phyloP scores from a whole-genome alignment of 257 asterid species.

The Nicotiana paniculata region DNA sequence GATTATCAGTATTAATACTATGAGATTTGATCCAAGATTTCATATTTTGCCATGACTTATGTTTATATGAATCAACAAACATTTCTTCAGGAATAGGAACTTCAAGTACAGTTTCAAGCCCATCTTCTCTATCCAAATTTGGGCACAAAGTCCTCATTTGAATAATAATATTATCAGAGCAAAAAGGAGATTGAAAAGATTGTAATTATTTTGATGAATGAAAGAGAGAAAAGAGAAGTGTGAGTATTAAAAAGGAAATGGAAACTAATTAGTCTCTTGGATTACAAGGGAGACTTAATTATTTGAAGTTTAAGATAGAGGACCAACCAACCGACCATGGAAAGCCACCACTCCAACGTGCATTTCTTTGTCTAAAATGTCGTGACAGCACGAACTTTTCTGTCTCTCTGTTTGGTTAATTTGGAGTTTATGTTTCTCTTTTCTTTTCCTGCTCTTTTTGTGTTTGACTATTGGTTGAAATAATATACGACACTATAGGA shows the following conservation, averaged over 20 bases:
- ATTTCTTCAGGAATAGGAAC: constrained; percentile 68
- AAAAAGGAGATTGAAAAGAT: neutral
- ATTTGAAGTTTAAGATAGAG: neutral
- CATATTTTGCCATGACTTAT: constrained; percentile 20
- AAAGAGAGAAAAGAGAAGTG: neutral
- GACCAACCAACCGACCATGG: neutral
- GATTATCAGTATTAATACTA: neutral
- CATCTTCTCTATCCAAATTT: constrained; percentile 48
- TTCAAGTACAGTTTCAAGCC: constrained; percentile 66
- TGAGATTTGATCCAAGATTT: constrained; percentile 38
- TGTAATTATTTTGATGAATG: neutral
- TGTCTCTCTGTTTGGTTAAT: too few species aligned
- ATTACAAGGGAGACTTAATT: neutral
- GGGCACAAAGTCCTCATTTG: constrained; percentile 60
- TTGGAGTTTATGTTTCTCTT: neutral
- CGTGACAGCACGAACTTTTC: neutral
- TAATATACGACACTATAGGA: too few species aligned
- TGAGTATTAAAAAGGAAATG: neutral
- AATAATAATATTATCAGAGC: neutral
- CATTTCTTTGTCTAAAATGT: neutral
- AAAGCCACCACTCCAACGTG: neutral
- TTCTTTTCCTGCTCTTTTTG: neutral
- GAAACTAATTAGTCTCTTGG: neutral
- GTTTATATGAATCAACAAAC: constrained; percentile 24
- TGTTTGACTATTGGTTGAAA: too few species aligned